A percentile compares a stretch with the other conserved stretches of the same genome.
These are phyloP conservation scores for Beauveria caledonica DNA, from an alignment of 2,329 filamentous ascomycete species.

Conservation along the genomic window DNA sequence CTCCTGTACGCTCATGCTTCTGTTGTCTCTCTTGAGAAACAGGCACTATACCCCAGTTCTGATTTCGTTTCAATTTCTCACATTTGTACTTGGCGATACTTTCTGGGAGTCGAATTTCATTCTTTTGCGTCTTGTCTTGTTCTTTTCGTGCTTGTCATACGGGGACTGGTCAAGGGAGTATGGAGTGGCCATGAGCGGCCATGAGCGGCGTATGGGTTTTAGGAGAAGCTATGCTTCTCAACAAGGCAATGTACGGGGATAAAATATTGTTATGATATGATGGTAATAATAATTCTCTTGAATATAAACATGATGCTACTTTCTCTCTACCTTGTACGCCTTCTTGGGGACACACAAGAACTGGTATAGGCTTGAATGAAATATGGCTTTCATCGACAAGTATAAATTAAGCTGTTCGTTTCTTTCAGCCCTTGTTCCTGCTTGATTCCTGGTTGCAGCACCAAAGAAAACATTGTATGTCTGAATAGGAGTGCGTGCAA, in stretches of 20 bases:
- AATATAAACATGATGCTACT: not conserved
- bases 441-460: no score
- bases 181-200: slow-evolving; percentile 4
- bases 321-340: no score
- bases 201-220: not conserved
- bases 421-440: no score
- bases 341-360: no score
- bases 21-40: slow-evolving; percentile 10
- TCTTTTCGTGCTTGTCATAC: not conserved
- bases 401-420: no score
- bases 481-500: no score
- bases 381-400: no score
- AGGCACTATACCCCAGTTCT: slow-evolving; percentile 12
- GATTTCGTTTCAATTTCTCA: not conserved
- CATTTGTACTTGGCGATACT: not conserved
- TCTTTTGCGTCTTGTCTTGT: not conserved
- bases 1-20: not conserved
- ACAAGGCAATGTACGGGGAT: not conserved
- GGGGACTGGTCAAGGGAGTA: not conserved
- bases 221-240: not conserved
- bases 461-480: no score
- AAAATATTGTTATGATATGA: slow-evolving; percentile 5
- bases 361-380: no score
- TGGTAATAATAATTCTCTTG: slow-evolving; percentile 12
- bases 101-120: not conserved